phyloP scores from a whole-genome alignment of 2,329 filamentous ascomycete species.

The Aspergillus quadrilineatus region DNA sequence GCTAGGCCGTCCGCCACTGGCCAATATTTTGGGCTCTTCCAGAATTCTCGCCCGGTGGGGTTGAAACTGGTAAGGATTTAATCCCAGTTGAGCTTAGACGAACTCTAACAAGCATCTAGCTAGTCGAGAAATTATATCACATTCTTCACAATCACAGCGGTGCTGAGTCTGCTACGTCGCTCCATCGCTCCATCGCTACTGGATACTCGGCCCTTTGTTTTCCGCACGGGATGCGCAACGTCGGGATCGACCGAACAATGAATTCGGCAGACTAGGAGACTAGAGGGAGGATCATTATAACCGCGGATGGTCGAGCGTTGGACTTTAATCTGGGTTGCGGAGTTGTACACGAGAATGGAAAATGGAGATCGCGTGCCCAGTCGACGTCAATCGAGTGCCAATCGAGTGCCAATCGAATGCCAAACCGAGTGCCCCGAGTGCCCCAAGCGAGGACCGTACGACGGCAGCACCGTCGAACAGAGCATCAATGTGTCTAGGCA shows the following conservation, averaged over 20 bases:
- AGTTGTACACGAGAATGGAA: neutral
- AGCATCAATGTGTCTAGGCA: neutral
- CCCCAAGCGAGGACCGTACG: too few relatives aligned
- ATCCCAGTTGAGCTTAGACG: neutral
- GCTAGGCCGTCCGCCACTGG: neutral
- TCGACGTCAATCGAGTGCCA: too few relatives aligned
- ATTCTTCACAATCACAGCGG: neutral
- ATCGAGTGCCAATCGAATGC: too few relatives aligned
- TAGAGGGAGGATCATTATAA: constrained; percentile 9
- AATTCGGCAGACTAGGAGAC: neutral
- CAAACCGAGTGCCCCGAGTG: too few relatives aligned
- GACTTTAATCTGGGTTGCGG: neutral
- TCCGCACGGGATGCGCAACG: neutral
- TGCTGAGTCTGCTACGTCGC: neutral
- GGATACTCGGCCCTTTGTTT: neutral
- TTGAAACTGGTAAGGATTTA: neutral
- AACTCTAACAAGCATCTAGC: neutral
- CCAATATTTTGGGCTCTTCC: constrained; percentile 1
- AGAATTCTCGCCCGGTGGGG: constrained; percentile 2
- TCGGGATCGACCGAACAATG: neutral
- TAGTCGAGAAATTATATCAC: neutral
- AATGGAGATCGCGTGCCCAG: neutral
- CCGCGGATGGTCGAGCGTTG: neutral
- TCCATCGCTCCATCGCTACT: too few relatives aligned
- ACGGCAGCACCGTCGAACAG: neutral